Evolutionary conservation across 2,329 filamentous ascomycete species (phyloP), one percentile per base, ranked within the genome.

Genomic region (Microsporum audouinii): DNA sequence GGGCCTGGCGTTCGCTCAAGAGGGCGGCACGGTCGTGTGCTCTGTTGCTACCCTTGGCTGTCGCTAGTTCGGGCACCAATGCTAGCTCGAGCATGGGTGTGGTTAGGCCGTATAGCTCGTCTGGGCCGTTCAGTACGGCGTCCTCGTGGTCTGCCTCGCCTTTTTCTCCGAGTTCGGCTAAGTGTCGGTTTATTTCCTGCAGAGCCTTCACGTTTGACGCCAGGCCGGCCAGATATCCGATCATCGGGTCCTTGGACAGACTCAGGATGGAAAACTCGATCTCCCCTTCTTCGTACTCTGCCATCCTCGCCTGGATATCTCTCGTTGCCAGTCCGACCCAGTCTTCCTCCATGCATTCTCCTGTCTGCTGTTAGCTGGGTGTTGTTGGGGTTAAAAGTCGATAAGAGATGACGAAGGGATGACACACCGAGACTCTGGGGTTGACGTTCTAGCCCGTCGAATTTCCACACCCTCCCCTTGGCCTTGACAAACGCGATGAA

Each of bases 401-500:
- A 5, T 43, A n/a, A n/a, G 39, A 43, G 2, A 10, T 43, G 39
- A 4, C 39, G 14, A 23, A 23, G 17, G 17, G 31, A 31, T 17
- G 38, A 53, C 66, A 63, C 62, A 69, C 86, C 86, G 61, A 91
- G 77, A 61, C 79, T 81, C 38, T 84, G 80, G 2, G 90, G 92
- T 65, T 85, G 83, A 47, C 78, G 78, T 71, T 91, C 85, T 27
- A 96, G 77, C 3, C 92, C 92, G 72, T 97, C 92, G 3, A 97
- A 83, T 71, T 91, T 89, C 90, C 90, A 96, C 12, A 96, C 82
- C 61, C 83, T 78, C 1, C 83, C 85, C n/a, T 82, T 79, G 12
- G 85, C 82, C 1, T 89, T 89, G 34, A 96, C 85, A 69, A 92
- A 96, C 5, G 91, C 91, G 65, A 95, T 87, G 72, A 94, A 97